Evolutionary conservation across 2,329 filamentous ascomycete species (phyloP).

Genomic region (Cordyceps farinosa): DNA sequence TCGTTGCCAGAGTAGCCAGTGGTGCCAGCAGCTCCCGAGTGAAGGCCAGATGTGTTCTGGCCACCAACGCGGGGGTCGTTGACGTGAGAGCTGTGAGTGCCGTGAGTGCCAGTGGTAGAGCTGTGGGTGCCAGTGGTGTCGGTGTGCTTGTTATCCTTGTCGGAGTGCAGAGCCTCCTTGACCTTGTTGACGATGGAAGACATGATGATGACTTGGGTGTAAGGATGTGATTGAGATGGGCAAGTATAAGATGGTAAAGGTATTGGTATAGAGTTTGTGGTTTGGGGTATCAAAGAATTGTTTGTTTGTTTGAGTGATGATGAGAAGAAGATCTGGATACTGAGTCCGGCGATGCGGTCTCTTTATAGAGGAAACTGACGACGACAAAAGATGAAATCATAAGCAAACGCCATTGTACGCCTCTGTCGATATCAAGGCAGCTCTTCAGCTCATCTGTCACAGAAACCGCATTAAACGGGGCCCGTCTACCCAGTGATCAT

Average conservation of each 20-base stretch:
- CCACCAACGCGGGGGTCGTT: slow-evolving; percentile 44
- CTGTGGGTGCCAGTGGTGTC: slow-evolving; percentile 20
- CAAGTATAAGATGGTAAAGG: background rate
- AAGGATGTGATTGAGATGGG: background rate
- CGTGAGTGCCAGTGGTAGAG: background rate
- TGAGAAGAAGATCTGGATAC: slow-evolving; percentile 20
- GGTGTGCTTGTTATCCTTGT: slow-evolving; percentile 35
- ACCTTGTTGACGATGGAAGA: slow-evolving; percentile 57
- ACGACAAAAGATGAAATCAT: slow-evolving; percentile 4
- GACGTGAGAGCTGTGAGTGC: slow-evolving; percentile 25
- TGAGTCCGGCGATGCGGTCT: background rate
- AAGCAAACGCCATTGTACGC: background rate
- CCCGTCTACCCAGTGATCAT: background rate
- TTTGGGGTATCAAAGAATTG: slow-evolving; percentile 13
- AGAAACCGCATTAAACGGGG: slow-evolving; percentile 3
- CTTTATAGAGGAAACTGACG: slow-evolving; percentile 11
- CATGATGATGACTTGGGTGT: slow-evolving; percentile 44
- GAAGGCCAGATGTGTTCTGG: slow-evolving; percentile 43
- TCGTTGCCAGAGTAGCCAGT: slow-evolving; percentile 22
- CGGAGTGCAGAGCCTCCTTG: slow-evolving; percentile 51
- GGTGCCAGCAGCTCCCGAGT: slow-evolving; percentile 32
- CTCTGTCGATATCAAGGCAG: slow-evolving; percentile 5
- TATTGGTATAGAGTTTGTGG: slow-evolving; percentile 8
- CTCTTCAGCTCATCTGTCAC: slow-evolving; percentile 3
- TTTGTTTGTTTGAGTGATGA: slow-evolving; percentile 18